Evolutionary conservation across 78 protist genomes (phyloP), one percentile per base, ranked within the genome.

Genomic region (Dictyostelium citrinum): DNA sequence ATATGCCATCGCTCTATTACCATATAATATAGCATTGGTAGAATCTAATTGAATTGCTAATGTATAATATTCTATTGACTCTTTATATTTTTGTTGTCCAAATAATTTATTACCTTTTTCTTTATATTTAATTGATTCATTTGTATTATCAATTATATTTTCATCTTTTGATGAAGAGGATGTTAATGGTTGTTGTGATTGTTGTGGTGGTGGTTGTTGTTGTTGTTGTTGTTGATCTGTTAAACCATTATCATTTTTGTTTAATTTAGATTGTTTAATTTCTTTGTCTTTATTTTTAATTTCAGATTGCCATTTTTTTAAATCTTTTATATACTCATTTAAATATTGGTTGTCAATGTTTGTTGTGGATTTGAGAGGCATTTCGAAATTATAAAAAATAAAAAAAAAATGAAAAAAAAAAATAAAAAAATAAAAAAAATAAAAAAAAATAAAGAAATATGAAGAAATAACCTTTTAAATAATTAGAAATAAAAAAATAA

Each of bases 1-100:
- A 88, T 88, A 88, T 0, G 93, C 43, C 64, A 88, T 72, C 49
- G 93, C 93, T 88, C 93, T 88, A 46, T 88, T 88, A 37, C 81
- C 60, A 88, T 43, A 88, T 41, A 88, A 68, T 7, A 88, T 20
- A 3, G 93, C 33, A 78, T 78, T 88, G 14, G 93, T 64, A 5
- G 74, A 22, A 67, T 88, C 93, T 3, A 78, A 29, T 67, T 88
- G 86, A 67, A 88, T 88, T 0, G 85, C 82, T 5, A 78, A 27
- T 31, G 93, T 78, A 78, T 88, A 88, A 17, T 67, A 88, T 68
- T 88, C 93, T 7, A 78, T 72, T 24, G 93, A 72, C 11, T 88
- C 93, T 68, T 88, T 88, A 82, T 67, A 88, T 29, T 78, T 51
- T 37, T 79, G 83, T 46, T 46, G 70, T 16, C 49, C 61, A 67